Evolutionary conservation across 2,329 filamentous ascomycete species (phyloP), one percentile per base, ranked within the genome.

Genomic region (Botrytis deweyae): DNA sequence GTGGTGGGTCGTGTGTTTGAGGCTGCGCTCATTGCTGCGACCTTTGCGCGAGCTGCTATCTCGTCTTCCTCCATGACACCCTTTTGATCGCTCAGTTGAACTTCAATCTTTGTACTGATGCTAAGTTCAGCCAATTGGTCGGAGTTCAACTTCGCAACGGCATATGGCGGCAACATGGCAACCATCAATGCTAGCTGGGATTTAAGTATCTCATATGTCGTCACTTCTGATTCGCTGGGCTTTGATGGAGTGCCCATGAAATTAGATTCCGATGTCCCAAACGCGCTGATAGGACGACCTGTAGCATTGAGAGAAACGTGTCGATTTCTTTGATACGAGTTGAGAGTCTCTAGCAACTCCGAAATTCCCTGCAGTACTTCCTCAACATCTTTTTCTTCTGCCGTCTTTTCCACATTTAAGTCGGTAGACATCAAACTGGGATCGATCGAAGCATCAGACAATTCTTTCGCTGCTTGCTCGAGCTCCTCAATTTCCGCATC

Each of bases 291-390:
- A 76, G 88, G 87, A 29, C 88, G 86, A 77, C 87, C 88, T 78
- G 91, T 87, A 73, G 89, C 90, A 73, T 85, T 90, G 36, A 94
- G 82, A 2, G 89, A 89, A 63, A 92, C 86, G 78, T 94, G 93
- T 74, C 93, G 91, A 80, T 93, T 94, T 76, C 92, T 89, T 83
- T 95, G 93, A 81, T 93, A 91, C 0, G 93, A 95, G 33, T 92
- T 87, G 16, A 95, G 84, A 2, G 92, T 94, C 81, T 94, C 89
- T 70, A 95, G 88, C 77, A 94, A 85, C 79, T 94, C 92, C 2
- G 91, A 92, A 49, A 94, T 91, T 63, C 93, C 91, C 74, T 89
- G 86, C 40, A 95, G 86, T 58, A 94, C 84, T 69, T 93, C 90
- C n/a, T 92, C 89, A 3, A 87, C 85, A 69, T 91, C 89, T 78